Evolutionary conservation across 148 eudicot species (phyloP), one percentile per base, ranked within the genome.

Genomic region (Chenopodium formosanum): DNA sequence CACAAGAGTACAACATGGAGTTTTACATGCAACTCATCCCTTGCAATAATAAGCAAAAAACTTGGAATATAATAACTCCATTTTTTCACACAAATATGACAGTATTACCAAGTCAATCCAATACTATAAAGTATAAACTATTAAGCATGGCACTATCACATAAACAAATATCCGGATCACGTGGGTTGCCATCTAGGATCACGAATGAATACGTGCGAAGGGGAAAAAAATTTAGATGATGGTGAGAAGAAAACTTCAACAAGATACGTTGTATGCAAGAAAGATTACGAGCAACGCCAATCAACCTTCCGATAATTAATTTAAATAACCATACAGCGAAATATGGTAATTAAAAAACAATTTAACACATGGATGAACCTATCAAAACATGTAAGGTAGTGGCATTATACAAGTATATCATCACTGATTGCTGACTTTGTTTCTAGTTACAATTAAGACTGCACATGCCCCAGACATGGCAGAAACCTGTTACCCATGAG

Each of bases 401-500:
- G 0, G 40, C 53, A 71, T 60, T 23, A 72, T 60, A 47, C 48
- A 37, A 66, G 62, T 34, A 44, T 58, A 58, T 50, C 48, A 78
- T 25, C 77, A 50, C 64, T 58, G 78, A 46, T 82, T 68, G 58
- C 56, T n/a, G 80, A 29, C 71, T 80, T 70, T 78, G 81, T 72
- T 72, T 56, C 65, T 71, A 50, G 20, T 64, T 71, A 78, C 64
- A 47, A 71, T 66, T 82, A 76, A 48, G 40, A 73, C 65, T 78
- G 77, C 81, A 71, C 84, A 72, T 82, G 76, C 77, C 69, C n/a
- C 53, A 56, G 20, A 44, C 37, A 75, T 2, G 25, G 16, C 17
- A 2, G 62, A 56, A 19, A 14, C 56, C 44, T 50, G 53, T 50
- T 2, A 50, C 53, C 13, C 12, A 50, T 50, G 53, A 12, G 53